A percentile compares a stretch with the other conserved stretches of the same genome.
These are phyloP conservation scores for Zizania latifolia DNA, from an alignment of 176 grass and related monocot genomes.

Conservation along the genomic window DNA sequence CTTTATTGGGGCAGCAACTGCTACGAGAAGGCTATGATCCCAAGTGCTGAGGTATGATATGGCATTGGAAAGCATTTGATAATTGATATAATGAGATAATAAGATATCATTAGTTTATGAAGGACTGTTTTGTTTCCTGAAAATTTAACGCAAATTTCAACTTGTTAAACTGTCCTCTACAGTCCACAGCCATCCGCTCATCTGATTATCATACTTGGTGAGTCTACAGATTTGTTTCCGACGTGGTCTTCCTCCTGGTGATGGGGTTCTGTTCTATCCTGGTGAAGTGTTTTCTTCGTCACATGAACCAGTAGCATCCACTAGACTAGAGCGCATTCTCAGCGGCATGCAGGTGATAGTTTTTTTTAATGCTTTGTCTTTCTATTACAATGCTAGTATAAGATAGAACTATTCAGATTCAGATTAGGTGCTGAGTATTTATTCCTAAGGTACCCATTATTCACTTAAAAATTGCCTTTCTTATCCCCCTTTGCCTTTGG, in stretches of 20 bases:
- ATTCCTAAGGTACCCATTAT: neutral
- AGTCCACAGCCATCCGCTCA: neutral
- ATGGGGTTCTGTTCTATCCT: constrained; percentile 93
- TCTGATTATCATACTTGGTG: constrained; percentile 3
- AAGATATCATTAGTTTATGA: neutral
- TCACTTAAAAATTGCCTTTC: neutral
- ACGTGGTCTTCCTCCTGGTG: constrained; percentile 89
- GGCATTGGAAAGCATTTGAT: neutral
- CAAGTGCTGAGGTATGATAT: constrained; percentile 85
- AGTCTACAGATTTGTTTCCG: constrained; percentile 68
- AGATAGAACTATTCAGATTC: neutral
- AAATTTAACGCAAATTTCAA: neutral
- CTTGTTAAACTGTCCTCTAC: neutral
- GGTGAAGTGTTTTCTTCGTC: constrained; percentile 93
- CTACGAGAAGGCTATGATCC: constrained; percentile 84
- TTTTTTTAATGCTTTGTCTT: neutral
- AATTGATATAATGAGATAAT: neutral
- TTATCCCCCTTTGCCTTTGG: neutral
- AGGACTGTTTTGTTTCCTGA: neutral
- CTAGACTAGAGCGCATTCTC: constrained; percentile 83
- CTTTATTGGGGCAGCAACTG: constrained; percentile 98
- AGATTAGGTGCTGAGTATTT: neutral
- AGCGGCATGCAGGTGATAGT: constrained; percentile 93
- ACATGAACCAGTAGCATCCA: constrained; percentile 81
- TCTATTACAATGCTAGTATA: neutral